Base-by-base conservation (phyloP, 1,139 yeast species). In the Yamadazyma dendronema region DNA sequence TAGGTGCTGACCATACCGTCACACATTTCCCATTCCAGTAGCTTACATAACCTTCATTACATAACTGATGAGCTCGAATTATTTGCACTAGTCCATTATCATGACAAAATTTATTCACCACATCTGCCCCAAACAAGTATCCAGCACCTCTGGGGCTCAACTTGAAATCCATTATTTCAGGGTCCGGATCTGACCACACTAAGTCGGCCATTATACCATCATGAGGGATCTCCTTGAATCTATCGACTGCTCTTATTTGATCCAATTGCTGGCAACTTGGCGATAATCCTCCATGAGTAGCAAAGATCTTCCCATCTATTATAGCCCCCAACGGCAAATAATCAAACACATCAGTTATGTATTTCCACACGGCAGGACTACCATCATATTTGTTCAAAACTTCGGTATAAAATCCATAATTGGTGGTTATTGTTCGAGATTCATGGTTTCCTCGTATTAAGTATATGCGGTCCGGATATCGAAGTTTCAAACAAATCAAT, bases 201-300 rank as follows among this genome's bases (percentile, higher is more conserved):
- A 92, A 67, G 59, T 92, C 99, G 1, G 98, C 97, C 97, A 92
- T 94, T 22, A 96, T 95, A 0, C 98, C 98, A 57, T 92, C 98
- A 52, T 94, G 98, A 1, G 99, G 98, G 19, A 92, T 89, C 57
- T 94, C 98, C 47, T 80, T 78, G 60, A 89, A 90, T 45, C 99
- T 61, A 57, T 94, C 97, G 17, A 94, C 80, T 17, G 94, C 82
- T 48, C 86, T 72, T 41, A 92, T 87, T 52, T 94, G 97, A 56
- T 92, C 97, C 28, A 92, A 73, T 21, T 95, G 85, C 54, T 90
- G 97, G 38, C 95, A 88, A 51, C 92, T 86, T 1, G 98, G 98
- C 10, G 96, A 88, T 12, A 84, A 56, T 0, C 98, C 98, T 3
- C 98, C 99, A 57, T 94, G 99, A 11, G 92, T 92, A 49, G 97